Conservation (phyloP, 176 grass and related monocot species). For the Eremochloa ophiuroides region DNA sequence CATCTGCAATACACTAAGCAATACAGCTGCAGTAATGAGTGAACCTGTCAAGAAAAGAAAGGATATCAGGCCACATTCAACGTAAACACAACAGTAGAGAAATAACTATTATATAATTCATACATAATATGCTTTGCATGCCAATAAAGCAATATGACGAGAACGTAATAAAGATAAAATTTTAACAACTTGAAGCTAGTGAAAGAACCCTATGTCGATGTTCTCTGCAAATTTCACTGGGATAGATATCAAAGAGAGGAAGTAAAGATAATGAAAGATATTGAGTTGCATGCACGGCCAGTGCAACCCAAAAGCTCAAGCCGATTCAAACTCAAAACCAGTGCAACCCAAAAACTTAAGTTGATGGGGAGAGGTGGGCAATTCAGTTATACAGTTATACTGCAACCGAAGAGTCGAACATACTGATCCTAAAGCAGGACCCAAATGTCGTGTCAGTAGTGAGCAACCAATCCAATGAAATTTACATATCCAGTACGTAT, state of each 20-base stretch:
- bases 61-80: constrained; percentile 17
- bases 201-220: background rate
- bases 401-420: background rate
- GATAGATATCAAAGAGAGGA: background rate
- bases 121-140: background rate
- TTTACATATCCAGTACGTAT: background rate
- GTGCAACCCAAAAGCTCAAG: too few relatives aligned
- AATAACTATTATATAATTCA: background rate
- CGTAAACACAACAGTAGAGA: background rate
- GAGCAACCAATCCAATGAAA: background rate
- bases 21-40: background rate
- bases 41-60: constrained; percentile 26
- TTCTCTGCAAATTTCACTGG: background rate
- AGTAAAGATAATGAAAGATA: background rate
- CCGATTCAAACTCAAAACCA: too few relatives aligned
- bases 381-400: too few relatives aligned
- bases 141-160: background rate
- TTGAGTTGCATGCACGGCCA: too few relatives aligned
- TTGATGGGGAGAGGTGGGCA: too few relatives aligned
- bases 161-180: background rate
- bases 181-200: background rate
- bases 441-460: background rate
- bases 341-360: too few relatives aligned
- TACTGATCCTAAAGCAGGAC: background rate
- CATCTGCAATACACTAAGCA: constrained; percentile 6